Conservation (phyloP, 805 yeast genomes). For the Yarrowia sp. region DNA sequence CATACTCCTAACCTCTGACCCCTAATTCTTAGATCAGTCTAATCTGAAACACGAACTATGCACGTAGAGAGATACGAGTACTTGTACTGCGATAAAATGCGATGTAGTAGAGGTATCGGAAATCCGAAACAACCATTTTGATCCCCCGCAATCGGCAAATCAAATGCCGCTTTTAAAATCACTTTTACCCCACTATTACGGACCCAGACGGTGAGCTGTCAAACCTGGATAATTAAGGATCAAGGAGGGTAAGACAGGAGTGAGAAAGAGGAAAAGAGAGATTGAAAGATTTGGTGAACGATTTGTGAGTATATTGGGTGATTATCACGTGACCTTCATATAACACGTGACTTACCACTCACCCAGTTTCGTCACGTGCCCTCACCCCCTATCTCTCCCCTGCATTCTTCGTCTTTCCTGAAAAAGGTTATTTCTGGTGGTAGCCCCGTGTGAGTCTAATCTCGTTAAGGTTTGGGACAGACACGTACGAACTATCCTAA, state of each 20-base stretch:
- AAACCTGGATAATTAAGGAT: not conserved
- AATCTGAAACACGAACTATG: slow-evolving; percentile 25
- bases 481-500: slow-evolving; percentile 35
- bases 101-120: too few species aligned
- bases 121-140: not conserved
- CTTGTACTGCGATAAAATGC: not conserved
- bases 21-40: not conserved
- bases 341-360: not conserved
- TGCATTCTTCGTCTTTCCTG: slow-evolving; percentile 5
- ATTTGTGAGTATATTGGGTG: too few species aligned
- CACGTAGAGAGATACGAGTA: not conserved
- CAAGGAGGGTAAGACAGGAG: not conserved
- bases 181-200: not conserved
- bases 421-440: not conserved
- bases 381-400: slow-evolving; percentile 25
- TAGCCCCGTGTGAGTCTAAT: slow-evolving; percentile 1
- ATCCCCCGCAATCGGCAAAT: not conserved
- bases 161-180: not conserved
- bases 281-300: too few species aligned
- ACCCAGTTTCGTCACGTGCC: not conserved
- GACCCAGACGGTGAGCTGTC: not conserved
- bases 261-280: too few species aligned
- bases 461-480: slow-evolving; percentile 7
- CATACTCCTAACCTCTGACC: not conserved
- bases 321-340: not conserved